Conservation (phyloP, 1,139 yeast genomes). For the Pichia sp. region DNA sequence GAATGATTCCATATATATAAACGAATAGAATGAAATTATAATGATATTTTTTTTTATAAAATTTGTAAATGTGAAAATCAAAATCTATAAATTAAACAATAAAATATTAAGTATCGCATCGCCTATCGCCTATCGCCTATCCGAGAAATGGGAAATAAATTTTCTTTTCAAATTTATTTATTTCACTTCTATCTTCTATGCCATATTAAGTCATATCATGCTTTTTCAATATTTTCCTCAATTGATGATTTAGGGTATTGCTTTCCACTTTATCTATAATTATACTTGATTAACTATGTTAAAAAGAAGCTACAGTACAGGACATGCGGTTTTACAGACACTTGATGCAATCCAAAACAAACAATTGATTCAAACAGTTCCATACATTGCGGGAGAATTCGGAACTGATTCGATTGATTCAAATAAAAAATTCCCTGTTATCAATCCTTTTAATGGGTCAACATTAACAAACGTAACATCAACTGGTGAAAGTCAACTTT, state of each 20-base stretch:
- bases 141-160: no score
- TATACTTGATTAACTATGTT: constrained; percentile 1
- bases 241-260: background rate
- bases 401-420: constrained; percentile 32
- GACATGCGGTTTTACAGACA: constrained; percentile 7
- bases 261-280: no score
- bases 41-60: no score
- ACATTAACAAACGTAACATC: constrained; percentile 53
- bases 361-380: constrained; percentile 49
- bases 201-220: no score
- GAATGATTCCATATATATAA: background rate
- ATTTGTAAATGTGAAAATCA: no score
- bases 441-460: constrained; percentile 68
- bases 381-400: constrained; percentile 73
- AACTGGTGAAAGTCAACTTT: constrained; percentile 47
- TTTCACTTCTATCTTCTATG: no score
- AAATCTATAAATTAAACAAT: no score
- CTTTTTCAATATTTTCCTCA: no score
- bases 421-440: constrained; percentile 44
- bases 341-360: constrained; percentile 14
- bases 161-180: no score
- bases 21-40: no score
- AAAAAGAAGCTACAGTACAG: constrained; percentile 6
- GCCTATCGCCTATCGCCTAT: no score
- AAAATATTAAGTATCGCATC: no score